Evolutionary conservation across 23 red algal species (phyloP), one percentile per base, ranked within the genome.

Genomic region (Chondrus crispus): DNA sequence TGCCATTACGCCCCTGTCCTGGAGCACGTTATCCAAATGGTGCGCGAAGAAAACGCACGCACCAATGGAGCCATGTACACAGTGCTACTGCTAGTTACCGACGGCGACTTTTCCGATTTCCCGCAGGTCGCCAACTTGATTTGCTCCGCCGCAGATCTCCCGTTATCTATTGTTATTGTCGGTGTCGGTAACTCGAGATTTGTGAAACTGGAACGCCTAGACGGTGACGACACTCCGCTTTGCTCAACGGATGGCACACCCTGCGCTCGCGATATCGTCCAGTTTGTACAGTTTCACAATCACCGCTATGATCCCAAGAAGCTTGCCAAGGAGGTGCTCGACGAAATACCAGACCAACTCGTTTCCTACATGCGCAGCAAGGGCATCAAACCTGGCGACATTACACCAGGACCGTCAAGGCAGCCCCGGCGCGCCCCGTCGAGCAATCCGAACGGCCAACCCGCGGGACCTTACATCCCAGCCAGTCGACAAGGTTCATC

Each of bases 41-140:
- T 89, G 26, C 54, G 72, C 40, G 72, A 29, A 39, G 95, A 87
- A 48, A 79, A 86, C 20, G 73, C 30, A 9, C 41, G 51, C 24
- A 52, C 54, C 41, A 72, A 48, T 12, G 46, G 87, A 19, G 53
- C 72, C 38, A 91, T 71, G 9, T 98, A 98, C 76, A 85, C 74
- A n/a, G 68, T 98, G 18, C 62, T 98, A 32, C 69, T 98, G 52
- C 38, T 98, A 7, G 47, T 98, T 26, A 98, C 95, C 3, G 95
- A 98, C 62, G 95, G 95, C 5, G 91, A 91, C 35, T 87, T 96
- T 69, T 84, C 89, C 54, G 95, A 96, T 74, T 85, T 93, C 49
- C 57, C 80, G 20, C 91, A 93, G 62, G 63, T 90, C n/a, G 62
- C 85, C 30, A 74, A 89, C 13, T 73, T 87, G 4, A 94, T 98